Conservation (phyloP, 2,329 filamentous ascomycete species). For the Penicillium brasilianum region DNA sequence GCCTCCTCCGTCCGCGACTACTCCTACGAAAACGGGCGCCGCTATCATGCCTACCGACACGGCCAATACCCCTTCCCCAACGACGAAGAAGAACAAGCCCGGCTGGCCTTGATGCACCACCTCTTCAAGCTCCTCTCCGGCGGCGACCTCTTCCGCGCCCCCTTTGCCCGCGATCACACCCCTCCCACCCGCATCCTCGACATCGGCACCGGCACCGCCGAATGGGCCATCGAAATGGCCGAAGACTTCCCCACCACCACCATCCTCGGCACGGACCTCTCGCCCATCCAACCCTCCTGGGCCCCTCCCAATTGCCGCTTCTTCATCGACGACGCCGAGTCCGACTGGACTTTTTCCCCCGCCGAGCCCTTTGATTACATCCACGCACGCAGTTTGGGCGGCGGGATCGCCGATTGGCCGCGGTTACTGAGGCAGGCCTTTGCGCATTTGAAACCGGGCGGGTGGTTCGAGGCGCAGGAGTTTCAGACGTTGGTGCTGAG, state of each 20-base stretch:
- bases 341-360: slow-evolving; percentile 47
- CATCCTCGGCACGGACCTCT: slow-evolving; percentile 44
- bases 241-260: slow-evolving; percentile 43
- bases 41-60: slow-evolving; percentile 50
- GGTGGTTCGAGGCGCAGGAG: slow-evolving; percentile 46
- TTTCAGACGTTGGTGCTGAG: slow-evolving; percentile 37
- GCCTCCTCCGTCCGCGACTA: slow-evolving; percentile 48
- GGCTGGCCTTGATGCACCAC: slow-evolving; percentile 48
- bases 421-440: slow-evolving; percentile 39
- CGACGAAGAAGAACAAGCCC: slow-evolving; percentile 52
- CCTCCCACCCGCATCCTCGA: slow-evolving; percentile 36
- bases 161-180: slow-evolving; percentile 32
- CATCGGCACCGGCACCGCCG: slow-evolving; percentile 41
- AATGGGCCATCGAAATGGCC: slow-evolving; percentile 52
- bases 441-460: slow-evolving; percentile 40
- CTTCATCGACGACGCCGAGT: slow-evolving; percentile 52
- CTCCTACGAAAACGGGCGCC: slow-evolving; percentile 49
- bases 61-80: slow-evolving; percentile 51
- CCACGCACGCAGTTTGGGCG: slow-evolving; percentile 43
- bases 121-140: slow-evolving; percentile 43
- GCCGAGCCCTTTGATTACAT: slow-evolving; percentile 48
- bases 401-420: slow-evolving; percentile 45
- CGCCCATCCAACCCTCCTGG: slow-evolving; percentile 43
- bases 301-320: slow-evolving; percentile 59
- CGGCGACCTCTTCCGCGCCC: slow-evolving; percentile 46